Percentiles rank a stretch among this genome's conserved stretches.
These are phyloP conservation scores for Fusarium lateritium DNA, from an alignment of 2,329 filamentous ascomycete genomes.

Conservation along the genomic window DNA sequence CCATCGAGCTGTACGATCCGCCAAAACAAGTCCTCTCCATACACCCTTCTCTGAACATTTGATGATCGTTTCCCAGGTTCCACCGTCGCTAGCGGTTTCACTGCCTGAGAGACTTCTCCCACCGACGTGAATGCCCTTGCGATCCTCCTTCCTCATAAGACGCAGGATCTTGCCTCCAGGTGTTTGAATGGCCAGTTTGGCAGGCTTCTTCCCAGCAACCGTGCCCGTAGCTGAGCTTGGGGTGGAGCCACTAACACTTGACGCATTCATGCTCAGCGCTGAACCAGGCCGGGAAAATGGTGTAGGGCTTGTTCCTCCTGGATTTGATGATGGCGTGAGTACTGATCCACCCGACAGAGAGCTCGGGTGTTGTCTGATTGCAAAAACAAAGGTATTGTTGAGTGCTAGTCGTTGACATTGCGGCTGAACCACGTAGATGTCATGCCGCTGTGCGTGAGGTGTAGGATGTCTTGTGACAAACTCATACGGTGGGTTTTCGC, in stretches of 20 bases:
- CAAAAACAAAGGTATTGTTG: conserved; percentile 99
- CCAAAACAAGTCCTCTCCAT: conserved; percentile 86
- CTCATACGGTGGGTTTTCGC: conserved; percentile 94
- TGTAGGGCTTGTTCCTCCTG: conserved; percentile 68
- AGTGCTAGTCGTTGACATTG: conserved; percentile 90
- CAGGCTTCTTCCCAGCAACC: conserved; percentile 81
- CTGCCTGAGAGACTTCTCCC: conserved; percentile 59
- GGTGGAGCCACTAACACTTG: conserved; percentile 70
- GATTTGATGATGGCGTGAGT: conserved; percentile 63
- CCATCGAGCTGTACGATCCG: conserved; percentile 87
- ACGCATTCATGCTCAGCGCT: conserved; percentile 75
- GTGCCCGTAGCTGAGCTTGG: conserved; percentile 68
- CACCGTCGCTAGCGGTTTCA: conserved; percentile 77
- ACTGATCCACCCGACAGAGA: conserved; percentile 61
- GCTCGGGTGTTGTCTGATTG: conserved; percentile 89
- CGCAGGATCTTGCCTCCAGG: conserved; percentile 95
- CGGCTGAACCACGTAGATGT: conserved; percentile 96
- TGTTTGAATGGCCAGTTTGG: conserved; percentile 94
- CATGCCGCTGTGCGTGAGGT: conserved; percentile 96
- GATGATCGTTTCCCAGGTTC: conserved; percentile 90
- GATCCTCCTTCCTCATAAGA: conserved; percentile 84
- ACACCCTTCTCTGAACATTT: conserved; percentile 87
- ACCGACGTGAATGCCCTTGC: conserved; percentile 66
- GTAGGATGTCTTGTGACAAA: conserved; percentile 95
- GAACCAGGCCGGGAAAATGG: conserved; percentile 74